Evolutionary conservation across 371 early-diverging fungal genomes (phyloP), one percentile per base, ranked within the genome.

Genomic region (Mucor sp.): DNA sequence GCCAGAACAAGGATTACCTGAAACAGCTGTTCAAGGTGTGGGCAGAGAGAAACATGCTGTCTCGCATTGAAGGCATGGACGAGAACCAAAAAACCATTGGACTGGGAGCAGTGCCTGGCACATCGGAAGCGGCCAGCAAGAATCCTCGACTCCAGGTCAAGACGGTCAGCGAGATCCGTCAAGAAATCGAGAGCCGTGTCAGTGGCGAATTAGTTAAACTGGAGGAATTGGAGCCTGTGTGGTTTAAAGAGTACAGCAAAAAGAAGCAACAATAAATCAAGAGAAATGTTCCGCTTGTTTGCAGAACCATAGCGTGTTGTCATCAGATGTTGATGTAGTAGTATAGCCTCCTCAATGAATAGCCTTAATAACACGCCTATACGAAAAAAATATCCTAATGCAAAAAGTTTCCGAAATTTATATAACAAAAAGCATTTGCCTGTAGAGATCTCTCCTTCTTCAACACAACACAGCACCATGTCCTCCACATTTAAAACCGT

Each of bases 1-100:
- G 53, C 21, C 69, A 66, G 28, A 75, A 74, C 64, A 78, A 72
- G 33, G 63, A 65, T 11, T 78, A 78, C 48, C 55, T 78, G 33
- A 58, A 70, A 25, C 71, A 71, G 21, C 28, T 78, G 23, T 78
- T 72, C n/a, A 70, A 60, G 15, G 66, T 70, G 2, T 74, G 75
- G 70, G 66, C 72, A 14, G 60, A 72, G 35, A 35, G 62, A 12
- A 69, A 60, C n/a, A 74, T 78, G 75, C 48, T 78, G 27, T 30
- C 57, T 1, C 47, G 48, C 11, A 35, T 74, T 15, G 63, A 68
- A 28, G 25, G 43, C 0, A 62, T 72, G 68, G 69, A 70, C 28
- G 70, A 56, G 6, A 32, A 69, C 19, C 56, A 62, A 48, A 65
- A 48, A 33, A 44, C 73, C 0, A 19, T 76, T 35, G 76, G 76